phyloP scores from a whole-genome alignment of 2,329 filamentous ascomycete species.

The Tolypocladium tropicale region DNA sequence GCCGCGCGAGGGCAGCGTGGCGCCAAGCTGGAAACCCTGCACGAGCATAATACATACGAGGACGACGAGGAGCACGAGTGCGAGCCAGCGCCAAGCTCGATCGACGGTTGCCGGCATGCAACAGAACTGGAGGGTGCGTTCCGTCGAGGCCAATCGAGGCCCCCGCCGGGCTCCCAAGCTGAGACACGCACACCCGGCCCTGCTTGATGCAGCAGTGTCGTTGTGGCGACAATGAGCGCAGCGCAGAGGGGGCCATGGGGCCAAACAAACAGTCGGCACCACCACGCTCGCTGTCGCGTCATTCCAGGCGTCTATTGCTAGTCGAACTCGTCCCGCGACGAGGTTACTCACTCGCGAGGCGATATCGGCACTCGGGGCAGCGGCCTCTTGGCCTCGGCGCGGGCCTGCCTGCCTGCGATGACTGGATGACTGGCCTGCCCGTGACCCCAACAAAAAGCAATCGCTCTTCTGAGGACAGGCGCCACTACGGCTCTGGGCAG shows the following conservation, averaged over 20 bases:
- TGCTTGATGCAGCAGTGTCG: neutral
- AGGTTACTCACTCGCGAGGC: no score
- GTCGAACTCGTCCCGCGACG: no score
- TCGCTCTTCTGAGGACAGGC: neutral
- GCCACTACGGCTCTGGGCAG: neutral
- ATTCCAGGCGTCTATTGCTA: neutral
- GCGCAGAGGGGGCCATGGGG: neutral
- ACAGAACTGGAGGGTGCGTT: neutral
- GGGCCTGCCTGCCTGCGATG: neutral
- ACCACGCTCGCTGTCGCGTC: neutral
- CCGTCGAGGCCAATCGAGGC: slow-evolving; percentile 1
- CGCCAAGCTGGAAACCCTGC: neutral
- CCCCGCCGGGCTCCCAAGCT: neutral
- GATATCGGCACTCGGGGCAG: neutral
- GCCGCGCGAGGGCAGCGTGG: neutral
- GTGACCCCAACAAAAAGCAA: neutral
- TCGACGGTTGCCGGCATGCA: slow-evolving; percentile 2
- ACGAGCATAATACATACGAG: no score
- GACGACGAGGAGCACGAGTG: neutral
- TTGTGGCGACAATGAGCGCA: neutral
- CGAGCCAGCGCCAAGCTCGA: neutral
- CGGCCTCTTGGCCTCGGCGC: neutral
- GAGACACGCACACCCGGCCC: neutral
- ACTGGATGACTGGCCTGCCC: neutral
- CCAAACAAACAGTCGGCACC: neutral